Evolutionary conservation across 371 early-diverging fungal species (phyloP).

Genomic region (Mucor irregularis): DNA sequence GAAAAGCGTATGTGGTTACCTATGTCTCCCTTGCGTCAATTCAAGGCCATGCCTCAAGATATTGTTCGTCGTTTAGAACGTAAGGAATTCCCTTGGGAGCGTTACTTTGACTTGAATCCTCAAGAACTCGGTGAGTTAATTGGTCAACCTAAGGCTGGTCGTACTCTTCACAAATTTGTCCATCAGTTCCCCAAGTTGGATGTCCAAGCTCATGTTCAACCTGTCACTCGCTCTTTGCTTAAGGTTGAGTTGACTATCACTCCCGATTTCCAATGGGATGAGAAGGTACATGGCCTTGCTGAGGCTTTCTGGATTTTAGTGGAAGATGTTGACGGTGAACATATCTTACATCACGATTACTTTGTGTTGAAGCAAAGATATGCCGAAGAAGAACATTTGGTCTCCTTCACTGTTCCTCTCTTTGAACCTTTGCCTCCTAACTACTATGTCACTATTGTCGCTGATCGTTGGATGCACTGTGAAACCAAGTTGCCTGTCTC

Average conservation of each 20-base stretch:
- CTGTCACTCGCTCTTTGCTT: conserved; percentile 88
- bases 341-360: conserved; percentile 84
- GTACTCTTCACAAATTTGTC: conserved; percentile 81
- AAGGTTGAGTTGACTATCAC: conserved; percentile 88
- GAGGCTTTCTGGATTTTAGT: conserved; percentile 94
- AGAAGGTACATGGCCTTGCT: conserved; percentile 79
- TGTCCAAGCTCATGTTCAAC: conserved; percentile 87
- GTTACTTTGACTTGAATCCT: conserved; percentile 87
- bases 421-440: conserved; percentile 95
- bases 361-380: conserved; percentile 84
- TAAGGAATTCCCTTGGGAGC: conserved; percentile 93
- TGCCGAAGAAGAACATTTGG: conserved; percentile 67
- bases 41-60: conserved; percentile 80
- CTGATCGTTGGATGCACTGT: conserved; percentile 94
- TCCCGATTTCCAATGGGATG: conserved; percentile 94
- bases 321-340: conserved; percentile 92
- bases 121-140: conserved; percentile 94
- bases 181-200: conserved; percentile 94
- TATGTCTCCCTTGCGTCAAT: conserved; percentile 94
- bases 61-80: conserved; percentile 87
- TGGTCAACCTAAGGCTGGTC: conserved; percentile 85
- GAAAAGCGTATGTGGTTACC: conserved; percentile 91
- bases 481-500: conserved; percentile 91
- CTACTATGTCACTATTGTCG: conserved; percentile 88
- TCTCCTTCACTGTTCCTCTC: conserved; percentile 92